Conservation (phyloP, 1,139 yeast species). For the Nakaseomyces nivariensis region DNA sequence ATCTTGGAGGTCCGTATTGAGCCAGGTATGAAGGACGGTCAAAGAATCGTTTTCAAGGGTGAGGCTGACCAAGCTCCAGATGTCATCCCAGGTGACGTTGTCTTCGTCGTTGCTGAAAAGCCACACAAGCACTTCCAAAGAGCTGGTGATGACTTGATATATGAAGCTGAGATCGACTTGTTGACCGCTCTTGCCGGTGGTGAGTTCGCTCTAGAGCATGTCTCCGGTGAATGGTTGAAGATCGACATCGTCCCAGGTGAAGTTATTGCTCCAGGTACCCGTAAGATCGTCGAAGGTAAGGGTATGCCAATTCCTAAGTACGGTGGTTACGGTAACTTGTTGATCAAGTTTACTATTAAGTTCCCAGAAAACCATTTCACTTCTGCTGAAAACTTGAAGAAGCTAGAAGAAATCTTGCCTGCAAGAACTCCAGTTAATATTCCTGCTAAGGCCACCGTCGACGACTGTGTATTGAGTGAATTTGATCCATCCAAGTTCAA, state of each 20-base stretch:
- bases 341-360: constrained; percentile 58
- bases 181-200: constrained; percentile 97
- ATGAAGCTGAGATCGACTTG: constrained; percentile 81
- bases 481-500: constrained; percentile 55
- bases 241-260: constrained; percentile 83
- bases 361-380: constrained; percentile 63
- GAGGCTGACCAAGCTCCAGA: constrained; percentile 98
- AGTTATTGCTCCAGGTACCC: constrained; percentile 74
- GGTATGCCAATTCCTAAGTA: constrained; percentile 90
- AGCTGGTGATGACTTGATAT: constrained; percentile 62
- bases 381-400: constrained; percentile 53
- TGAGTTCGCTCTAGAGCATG: constrained; percentile 72
- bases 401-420: constrained; percentile 58
- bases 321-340: constrained; percentile 67
- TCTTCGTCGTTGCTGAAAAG: constrained; percentile 81
- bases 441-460: constrained; percentile 61
- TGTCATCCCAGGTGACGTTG: constrained; percentile 91
- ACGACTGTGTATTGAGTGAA: constrained; percentile 69
- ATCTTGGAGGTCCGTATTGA: constrained; percentile 89
- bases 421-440: constrained; percentile 45
- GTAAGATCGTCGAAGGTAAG: constrained; percentile 79
- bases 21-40: constrained; percentile 96
- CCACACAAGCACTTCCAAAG: constrained; percentile 39
- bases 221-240: constrained; percentile 81
- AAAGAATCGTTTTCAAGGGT: constrained; percentile 80